phyloP scores from a whole-genome alignment of 2,329 filamentous ascomycete species.

The Endoconidiophora laricicola region DNA sequence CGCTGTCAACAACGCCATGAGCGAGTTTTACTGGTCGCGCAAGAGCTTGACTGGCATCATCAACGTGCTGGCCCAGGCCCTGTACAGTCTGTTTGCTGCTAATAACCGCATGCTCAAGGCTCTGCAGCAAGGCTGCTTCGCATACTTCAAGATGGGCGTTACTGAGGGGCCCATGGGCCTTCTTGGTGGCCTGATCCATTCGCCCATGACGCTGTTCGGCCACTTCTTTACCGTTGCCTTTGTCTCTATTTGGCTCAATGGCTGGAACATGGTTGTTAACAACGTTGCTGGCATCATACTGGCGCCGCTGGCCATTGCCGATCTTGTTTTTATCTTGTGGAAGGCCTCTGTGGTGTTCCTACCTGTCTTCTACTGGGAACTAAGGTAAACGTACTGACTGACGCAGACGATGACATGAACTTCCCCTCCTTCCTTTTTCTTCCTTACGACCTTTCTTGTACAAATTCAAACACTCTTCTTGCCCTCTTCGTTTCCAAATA shows the following conservation, averaged over 20 bases:
- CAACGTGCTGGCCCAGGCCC: conserved; percentile 91
- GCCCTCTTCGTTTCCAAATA: neutral
- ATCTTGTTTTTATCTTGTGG: conserved; percentile 55
- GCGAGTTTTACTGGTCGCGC: conserved; percentile 68
- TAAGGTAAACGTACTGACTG: conserved; percentile 18
- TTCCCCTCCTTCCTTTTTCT: neutral
- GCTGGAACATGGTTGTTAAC: conserved; percentile 24
- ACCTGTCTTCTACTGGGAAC: conserved; percentile 61
- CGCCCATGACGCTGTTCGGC: conserved; percentile 62
- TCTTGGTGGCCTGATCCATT: conserved; percentile 63
- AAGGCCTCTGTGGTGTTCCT: conserved; percentile 70
- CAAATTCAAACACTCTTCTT: neutral
- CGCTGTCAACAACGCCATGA: conserved; percentile 51
- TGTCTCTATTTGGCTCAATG: conserved; percentile 58
- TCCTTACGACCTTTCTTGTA: neutral
- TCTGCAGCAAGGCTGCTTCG: conserved; percentile 80
- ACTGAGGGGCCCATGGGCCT: conserved; percentile 67
- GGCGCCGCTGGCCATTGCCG: conserved; percentile 46
- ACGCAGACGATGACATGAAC: neutral
- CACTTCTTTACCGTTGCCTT: conserved; percentile 95
- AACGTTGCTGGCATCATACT: conserved; percentile 36
- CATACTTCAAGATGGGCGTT: conserved; percentile 67
- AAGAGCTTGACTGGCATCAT: conserved; percentile 75
- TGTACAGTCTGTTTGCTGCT: conserved; percentile 84
- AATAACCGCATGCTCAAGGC: conserved; percentile 59